A percentile compares a stretch with the other conserved stretches of the same genome.
phyloP scores from a whole-genome alignment of 2,329 filamentous ascomycete species.

The Monilinia fructicola region DNA sequence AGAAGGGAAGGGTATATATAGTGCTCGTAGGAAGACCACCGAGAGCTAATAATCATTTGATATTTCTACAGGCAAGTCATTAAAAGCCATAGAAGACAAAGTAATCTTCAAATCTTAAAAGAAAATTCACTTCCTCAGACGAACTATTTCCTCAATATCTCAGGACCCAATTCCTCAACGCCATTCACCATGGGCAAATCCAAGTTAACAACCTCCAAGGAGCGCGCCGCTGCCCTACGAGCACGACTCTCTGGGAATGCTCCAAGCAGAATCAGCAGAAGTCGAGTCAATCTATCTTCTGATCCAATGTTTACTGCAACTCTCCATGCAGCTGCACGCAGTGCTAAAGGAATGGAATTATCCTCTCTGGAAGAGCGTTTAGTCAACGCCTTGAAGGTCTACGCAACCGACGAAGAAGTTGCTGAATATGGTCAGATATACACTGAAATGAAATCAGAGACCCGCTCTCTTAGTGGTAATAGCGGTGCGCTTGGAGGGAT shows the following conservation, averaged over 20 bases:
- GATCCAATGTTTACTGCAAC: conserved; percentile 3
- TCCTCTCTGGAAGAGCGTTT: no score
- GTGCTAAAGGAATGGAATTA: no score
- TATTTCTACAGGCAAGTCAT: background rate
- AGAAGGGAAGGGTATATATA: background rate
- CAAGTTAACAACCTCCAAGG: background rate
- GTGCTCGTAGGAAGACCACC: no score
- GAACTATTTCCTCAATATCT: background rate
- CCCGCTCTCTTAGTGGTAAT: no score
- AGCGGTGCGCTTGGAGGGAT: no score
- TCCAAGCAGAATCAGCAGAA: background rate
- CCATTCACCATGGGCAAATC: background rate
- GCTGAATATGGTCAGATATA: no score
- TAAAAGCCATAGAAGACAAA: background rate
- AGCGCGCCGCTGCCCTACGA: background rate
- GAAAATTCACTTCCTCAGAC: background rate
- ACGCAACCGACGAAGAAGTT: no score
- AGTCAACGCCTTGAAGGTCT: no score
- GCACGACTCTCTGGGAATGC: background rate
- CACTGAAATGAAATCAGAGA: no score
- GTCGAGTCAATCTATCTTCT: rapidly evolving
- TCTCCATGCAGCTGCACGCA: background rate
- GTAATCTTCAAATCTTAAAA: background rate
- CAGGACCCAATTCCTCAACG: background rate
- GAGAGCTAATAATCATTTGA: no score